Percentiles rank a stretch among this genome's conserved stretches.
phyloP scores from a whole-genome alignment of 1,284 basidiomycete genomes.

The Ganoderma lingzhi region DNA sequence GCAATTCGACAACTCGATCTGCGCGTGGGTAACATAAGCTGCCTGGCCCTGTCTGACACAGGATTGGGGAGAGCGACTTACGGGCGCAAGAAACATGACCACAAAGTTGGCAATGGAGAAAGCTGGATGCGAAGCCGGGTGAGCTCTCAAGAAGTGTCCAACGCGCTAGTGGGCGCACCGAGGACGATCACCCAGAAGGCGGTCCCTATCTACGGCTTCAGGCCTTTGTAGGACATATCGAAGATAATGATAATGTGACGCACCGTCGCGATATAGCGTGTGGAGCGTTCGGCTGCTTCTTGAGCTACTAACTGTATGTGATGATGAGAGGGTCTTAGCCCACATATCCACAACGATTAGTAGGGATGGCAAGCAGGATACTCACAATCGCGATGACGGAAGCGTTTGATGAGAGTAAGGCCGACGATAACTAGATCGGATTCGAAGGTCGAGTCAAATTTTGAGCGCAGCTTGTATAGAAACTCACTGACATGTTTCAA shows the following conservation, averaged over 20 bases:
- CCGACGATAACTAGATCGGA: not conserved
- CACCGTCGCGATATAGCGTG: slow-evolving; percentile 14
- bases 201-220: not conserved
- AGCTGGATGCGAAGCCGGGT: not conserved
- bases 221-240: no score
- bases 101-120: slow-evolving; percentile 11
- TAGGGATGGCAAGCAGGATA: not conserved
- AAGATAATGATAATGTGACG: not conserved
- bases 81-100: slow-evolving; percentile 7
- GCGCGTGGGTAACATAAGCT: no score
- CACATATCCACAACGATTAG: not conserved
- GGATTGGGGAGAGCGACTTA: not conserved
- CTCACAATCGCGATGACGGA: not conserved
- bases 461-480: no score
- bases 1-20: not conserved
- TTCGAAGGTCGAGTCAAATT: not conserved
- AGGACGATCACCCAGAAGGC: slow-evolving; percentile 8
- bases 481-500: not conserved
- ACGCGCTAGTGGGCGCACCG: not conserved
- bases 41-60: no score
- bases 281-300: not conserved
- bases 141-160: no score
- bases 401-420: not conserved
- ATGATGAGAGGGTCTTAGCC: not conserved
- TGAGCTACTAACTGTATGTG: not conserved